Percentiles rank a stretch among this genome's conserved stretches.
Conservation (phyloP, 1,139 yeast genomes). For the Casaregolazyma lundiana region DNA sequence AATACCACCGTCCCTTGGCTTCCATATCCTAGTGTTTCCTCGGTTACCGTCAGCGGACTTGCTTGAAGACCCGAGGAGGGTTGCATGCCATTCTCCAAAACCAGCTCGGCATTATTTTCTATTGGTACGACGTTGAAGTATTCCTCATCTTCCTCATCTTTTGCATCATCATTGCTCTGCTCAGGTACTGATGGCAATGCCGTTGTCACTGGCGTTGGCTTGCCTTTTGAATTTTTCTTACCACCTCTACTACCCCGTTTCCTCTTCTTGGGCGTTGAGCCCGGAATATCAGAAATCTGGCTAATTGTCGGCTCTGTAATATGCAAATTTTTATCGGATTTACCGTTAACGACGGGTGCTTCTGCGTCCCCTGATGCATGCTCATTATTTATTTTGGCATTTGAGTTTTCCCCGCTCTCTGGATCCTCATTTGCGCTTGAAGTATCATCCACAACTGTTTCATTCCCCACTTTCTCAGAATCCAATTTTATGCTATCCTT, state of each 20-base stretch:
- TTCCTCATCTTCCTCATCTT: conserved; percentile 8
- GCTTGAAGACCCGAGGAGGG: conserved; percentile 17
- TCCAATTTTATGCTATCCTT: not conserved
- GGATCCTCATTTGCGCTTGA: not conserved
- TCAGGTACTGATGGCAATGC: conserved; percentile 5
- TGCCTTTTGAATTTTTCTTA: conserved; percentile 39
- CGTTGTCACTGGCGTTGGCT: conserved; percentile 8
- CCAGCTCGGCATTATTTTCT: conserved; percentile 9
- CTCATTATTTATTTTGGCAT: not conserved
- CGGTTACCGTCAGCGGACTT: conserved; percentile 60
- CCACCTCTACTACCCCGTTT: conserved; percentile 91
- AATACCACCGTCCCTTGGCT: conserved; percentile 96
- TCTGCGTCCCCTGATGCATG: not conserved
- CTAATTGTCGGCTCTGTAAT: conserved; percentile 18
- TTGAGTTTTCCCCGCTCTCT: not conserved
- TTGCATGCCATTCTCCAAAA: conserved; percentile 8
- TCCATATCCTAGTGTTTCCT: conserved; percentile 82
- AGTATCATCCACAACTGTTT: not conserved
- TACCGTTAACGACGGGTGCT: not conserved
- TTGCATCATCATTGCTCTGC: conserved; percentile 8
- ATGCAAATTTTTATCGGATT: not conserved
- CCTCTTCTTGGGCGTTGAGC: conserved; percentile 43
- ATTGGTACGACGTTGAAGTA: conserved; percentile 13
- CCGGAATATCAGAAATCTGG: not conserved
- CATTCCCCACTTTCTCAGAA: not conserved